Base-by-base conservation (phyloP, 192 early-diverging fungal species). In the Entophlyctis luteolus region DNA sequence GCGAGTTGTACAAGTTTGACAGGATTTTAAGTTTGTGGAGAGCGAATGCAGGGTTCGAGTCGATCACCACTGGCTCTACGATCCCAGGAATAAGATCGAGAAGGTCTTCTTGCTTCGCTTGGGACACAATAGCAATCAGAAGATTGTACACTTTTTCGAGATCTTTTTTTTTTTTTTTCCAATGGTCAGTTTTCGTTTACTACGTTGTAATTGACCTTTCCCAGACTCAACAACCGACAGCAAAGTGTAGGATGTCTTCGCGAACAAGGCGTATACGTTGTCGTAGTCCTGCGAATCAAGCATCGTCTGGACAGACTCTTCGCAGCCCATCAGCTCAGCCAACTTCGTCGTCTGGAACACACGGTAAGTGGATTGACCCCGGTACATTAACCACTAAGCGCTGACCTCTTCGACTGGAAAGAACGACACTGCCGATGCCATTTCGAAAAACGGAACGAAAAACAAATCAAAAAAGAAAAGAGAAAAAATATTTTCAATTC, bases 1-100 rank as follows among this genome's bases (percentile, higher is more conserved):
- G 77, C 57, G 87, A 80, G 77, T 94, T 95, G 84, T 91, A 98
- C 55, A 95, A 80, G 80, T 91, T 94, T 70, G 81, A 79, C 4
- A 89, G 81, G 86, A 88, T 77, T 78, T 81, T 87, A 71, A 87
- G 77, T 75, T 87, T 88, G 53, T 80, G 68, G 63, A 77, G 70
- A 52, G 75, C 75, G 57, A 77, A 78, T 39, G 83, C 80, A 36
- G 77, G 68, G 6, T 4, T 39, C 3, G 77, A 70, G 50, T 77
- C 75, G 5, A 69, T 53, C 29, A 82, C 78, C 35, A 90, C 62
- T 47, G 79, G 75, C 8, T 62, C 29, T 16, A 69, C 68, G 75
- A 81, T 76, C 33, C 27, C 72, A 25, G 77, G 71, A 54, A 84
- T 73, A 48, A 86, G 70, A 34, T 65, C 53, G 23, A 77, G 59